A percentile compares a stretch with the other conserved stretches of the same genome.
Conservation (phyloP, 805 yeast genomes). For the Ogataea nonfermentans region DNA sequence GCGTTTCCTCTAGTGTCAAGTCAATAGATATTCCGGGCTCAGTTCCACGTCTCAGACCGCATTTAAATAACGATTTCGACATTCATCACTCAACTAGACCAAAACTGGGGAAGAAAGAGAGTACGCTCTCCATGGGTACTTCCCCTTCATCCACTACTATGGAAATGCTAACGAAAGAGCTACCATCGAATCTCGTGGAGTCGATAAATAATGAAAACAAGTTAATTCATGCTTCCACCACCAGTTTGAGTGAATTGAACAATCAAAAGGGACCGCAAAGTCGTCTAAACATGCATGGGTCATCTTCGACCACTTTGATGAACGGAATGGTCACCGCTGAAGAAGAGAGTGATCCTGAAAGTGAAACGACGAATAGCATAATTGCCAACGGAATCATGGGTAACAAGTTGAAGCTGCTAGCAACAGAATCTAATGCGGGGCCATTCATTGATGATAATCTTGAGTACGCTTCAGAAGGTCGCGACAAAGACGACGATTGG, state of each 20-base stretch:
- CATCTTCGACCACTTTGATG: constrained; percentile 3
- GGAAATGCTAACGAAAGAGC: constrained; percentile 28
- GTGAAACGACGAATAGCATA: constrained; percentile 14
- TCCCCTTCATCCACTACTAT: constrained; percentile 17
- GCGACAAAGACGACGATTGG: constrained; percentile 20
- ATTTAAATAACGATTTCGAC: constrained; percentile 6
- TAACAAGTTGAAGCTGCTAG: constrained; percentile 22
- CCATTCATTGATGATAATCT: constrained; percentile 16
- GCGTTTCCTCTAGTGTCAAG: constrained; percentile 26
- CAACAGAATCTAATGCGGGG: constrained; percentile 19
- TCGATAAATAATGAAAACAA: constrained; percentile 32
- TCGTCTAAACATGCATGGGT: background rate
- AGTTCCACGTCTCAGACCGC: constrained; percentile 5
- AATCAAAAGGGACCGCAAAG: background rate
- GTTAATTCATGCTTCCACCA: constrained; percentile 19
- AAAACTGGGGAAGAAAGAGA: constrained; percentile 7
- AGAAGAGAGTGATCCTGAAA: constrained; percentile 6
- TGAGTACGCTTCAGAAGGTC: constrained; percentile 1
- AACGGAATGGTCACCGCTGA: constrained; percentile 2
- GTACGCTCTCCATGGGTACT: constrained; percentile 7
- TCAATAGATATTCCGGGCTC: constrained; percentile 34
- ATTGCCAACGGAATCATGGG: constrained; percentile 33
- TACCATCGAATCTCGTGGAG: constrained; percentile 30
- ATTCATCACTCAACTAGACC: constrained; percentile 10
- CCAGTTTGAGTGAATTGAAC: constrained; percentile 8